These are phyloP conservation scores for Lecanicillium sp. DNA, from an alignment of 2,329 filamentous ascomycete species.

Conservation along the genomic window DNA sequence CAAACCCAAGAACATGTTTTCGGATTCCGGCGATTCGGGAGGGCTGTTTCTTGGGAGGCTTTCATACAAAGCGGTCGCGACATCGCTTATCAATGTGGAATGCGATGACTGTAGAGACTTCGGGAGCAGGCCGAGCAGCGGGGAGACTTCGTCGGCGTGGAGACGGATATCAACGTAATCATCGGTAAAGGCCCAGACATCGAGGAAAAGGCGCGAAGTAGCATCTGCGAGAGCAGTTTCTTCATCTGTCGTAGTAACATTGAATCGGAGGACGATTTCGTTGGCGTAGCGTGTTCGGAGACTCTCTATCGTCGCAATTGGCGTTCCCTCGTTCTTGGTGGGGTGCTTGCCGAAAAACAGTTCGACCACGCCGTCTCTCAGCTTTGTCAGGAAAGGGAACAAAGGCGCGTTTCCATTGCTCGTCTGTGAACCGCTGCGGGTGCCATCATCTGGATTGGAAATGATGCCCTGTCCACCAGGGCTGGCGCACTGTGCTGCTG, in stretches of 20 bases:
- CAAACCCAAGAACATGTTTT: constrained; percentile 21
- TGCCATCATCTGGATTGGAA: neutral
- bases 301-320: constrained; percentile 19
- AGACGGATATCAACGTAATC: constrained; percentile 82
- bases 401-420: constrained; percentile 16
- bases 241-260: constrained; percentile 61
- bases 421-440: constrained; percentile 5
- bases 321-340: constrained; percentile 16
- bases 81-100: constrained; percentile 68
- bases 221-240: constrained; percentile 66
- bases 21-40: constrained; percentile 13
- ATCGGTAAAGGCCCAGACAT: constrained; percentile 80
- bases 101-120: constrained; percentile 63
- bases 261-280: constrained; percentile 87
- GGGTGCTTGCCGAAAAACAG: constrained; percentile 40
- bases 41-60: constrained; percentile 19
- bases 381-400: constrained; percentile 42
- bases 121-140: constrained; percentile 72
- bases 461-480: too few species aligned
- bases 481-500: neutral
- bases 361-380: constrained; percentile 43
- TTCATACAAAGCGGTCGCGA: constrained; percentile 69
- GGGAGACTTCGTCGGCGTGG: constrained; percentile 66
- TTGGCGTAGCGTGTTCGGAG: constrained; percentile 54
- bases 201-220: constrained; percentile 67